Base-by-base conservation (phyloP, 805 yeast genomes). In the Ogataea siamensis region DNA sequence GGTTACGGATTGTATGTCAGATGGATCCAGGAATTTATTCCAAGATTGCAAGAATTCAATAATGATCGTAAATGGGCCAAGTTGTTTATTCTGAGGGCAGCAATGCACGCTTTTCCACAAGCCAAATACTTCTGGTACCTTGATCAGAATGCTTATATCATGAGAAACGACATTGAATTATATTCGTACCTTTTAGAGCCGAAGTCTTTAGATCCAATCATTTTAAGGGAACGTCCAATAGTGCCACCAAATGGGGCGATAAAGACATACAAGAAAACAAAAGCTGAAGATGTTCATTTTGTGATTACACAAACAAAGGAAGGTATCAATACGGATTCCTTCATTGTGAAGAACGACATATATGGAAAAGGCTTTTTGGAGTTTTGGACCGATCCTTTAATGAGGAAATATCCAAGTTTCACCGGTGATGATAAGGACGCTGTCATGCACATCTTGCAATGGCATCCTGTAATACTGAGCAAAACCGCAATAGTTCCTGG, bases 81-180 rank as follows among this genome's bases (percentile, higher is more conserved):
- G 47, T 54, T 81, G 19, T 73, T 75, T 40, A 59, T 80, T 27
- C 59, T 87, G 57, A 73, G 94, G 44, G 93, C 89, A 28, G 97
- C 98, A n/a, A 79, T 91, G 82, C 77, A 76, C 58, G 93, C 95
- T 0, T 88, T 88, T 67, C 98, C 98, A 1, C 69, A 80, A 32
- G 84, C 96, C n/a, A 78, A 86, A 58, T 83, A 87, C 70, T 81
- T 89, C 55, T 86, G 97, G 93, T 89, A 79, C 55, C 57, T 93
- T 29, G 96, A 87, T 58, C 76, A 84, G 48, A 78, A 82, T 53
- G 78, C 91, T 0, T 62, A 87, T 36, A 79, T 91, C 40, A 83
- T 85, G 87, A 76, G 86, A 44, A 66, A 78, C 41, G 73, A 74
- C 35, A 67, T 82, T 26, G 77, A 85, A 43, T 53, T 91, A 22